Evolutionary conservation across 257 asterid genomes (phyloP), one percentile per base, ranked within the genome.

Genomic region (Ajuga chamaepitys): DNA sequence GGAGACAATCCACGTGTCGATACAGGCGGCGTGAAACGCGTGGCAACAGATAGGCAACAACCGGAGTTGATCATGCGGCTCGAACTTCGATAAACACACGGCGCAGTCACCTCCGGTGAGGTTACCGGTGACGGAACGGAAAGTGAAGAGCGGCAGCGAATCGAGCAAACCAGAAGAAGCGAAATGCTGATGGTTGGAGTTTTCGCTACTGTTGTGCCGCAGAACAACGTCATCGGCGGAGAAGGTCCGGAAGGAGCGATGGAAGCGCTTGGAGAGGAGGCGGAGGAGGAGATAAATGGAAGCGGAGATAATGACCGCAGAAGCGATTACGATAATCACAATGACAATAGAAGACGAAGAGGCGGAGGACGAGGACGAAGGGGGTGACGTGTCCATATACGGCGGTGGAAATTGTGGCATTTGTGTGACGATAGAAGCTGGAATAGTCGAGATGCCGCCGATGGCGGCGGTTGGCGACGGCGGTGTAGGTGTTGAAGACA

Each of bases 11-110:
- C 98, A 93, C 68, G 95, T 58, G 78, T 90, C 97, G 59, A 93
- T 89, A 47, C 98, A 93, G 2, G 44, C 69, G 3, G 87, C 87
- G 77, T 93, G 98, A 28, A 93, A 93, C 21, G 97, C 98, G 85
- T 93, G 98, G 54, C 96, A 87, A 58, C 98, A 93, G 16, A 89
- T 73, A 0, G 97, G 97, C 51, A 93, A 26, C 58, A 93, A 55
- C 0, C 98, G 89, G 51, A 93, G 83, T 42, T 78, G 87, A 58
- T 93, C 96, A 1, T 79, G 80, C 57, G 73, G 72, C 71, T 89
- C 95, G 47, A 93, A 93, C 41, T 81, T 89, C 5, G 95, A 85
- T 14, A 93, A 42, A 20, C 98, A 93, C 2, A 93, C 98, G 0
- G 98, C 95, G 62, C 98, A 93, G 53, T 93, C 98, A 3, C 85